A percentile compares a stretch with the other conserved stretches of the same genome.
Conservation (phyloP, 2,329 filamentous ascomycete species). For the Fusarium pseudonygamai region DNA sequence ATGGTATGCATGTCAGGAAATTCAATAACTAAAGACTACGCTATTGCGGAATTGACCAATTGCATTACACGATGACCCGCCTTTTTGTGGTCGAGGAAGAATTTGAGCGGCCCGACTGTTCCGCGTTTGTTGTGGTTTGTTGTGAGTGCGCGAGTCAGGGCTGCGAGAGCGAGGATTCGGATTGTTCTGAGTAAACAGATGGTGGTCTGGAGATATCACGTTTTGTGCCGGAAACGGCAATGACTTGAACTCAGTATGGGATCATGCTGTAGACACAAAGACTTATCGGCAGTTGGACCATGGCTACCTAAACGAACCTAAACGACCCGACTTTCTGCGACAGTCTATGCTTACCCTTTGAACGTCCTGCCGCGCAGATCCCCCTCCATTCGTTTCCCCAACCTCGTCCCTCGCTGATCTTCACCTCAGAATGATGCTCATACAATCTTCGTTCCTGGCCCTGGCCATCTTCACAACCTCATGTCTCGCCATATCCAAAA, state of each 20-base stretch:
- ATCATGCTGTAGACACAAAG: too few relatives aligned
- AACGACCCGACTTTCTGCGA: too few relatives aligned
- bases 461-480: background rate
- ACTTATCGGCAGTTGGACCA: background rate
- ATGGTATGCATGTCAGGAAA: background rate
- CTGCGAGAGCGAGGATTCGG: background rate
- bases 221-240: background rate
- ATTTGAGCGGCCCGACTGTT: background rate
- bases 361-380: accelerated
- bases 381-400: too few relatives aligned
- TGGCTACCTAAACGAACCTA: background rate
- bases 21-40: background rate
- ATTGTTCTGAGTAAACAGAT: too few relatives aligned
- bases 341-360: too few relatives aligned
- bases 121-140: background rate
- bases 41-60: background rate
- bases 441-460: background rate
- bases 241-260: background rate
- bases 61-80: background rate
- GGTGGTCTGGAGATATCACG: background rate
- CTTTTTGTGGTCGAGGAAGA: background rate
- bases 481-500: background rate
- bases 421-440: accelerated
- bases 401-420: background rate
- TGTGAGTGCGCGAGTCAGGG: background rate